Evolutionary conservation across 306 rosid species (phyloP).

Genomic region (Lagenaria siceraria): DNA sequence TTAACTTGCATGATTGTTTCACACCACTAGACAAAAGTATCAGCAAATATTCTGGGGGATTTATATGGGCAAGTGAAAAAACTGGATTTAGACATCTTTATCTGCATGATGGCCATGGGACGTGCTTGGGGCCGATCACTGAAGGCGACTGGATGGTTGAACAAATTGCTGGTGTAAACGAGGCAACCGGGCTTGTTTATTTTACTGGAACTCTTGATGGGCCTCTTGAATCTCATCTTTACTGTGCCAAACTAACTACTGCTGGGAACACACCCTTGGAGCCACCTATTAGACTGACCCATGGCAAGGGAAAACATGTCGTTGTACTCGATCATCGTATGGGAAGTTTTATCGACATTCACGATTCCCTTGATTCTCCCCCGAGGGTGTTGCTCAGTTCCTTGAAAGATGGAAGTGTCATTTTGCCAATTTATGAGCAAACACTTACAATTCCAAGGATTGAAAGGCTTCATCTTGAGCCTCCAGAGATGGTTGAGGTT

Average conservation of each 20-base stretch:
- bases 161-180: slow-evolving; percentile 84
- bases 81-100: slow-evolving; percentile 91
- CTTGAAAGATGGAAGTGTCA: slow-evolving; percentile 63
- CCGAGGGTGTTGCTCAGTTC: slow-evolving; percentile 76
- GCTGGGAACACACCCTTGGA: slow-evolving; percentile 47
- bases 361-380: slow-evolving; percentile 67
- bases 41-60: slow-evolving; percentile 61
- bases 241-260: slow-evolving; percentile 42
- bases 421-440: slow-evolving; percentile 61
- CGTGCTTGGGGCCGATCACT: slow-evolving; percentile 71
- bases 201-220: slow-evolving; percentile 84
- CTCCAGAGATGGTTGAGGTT: slow-evolving; percentile 59
- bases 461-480: slow-evolving; percentile 66
- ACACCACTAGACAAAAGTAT: slow-evolving; percentile 68
- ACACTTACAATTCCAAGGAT: slow-evolving; percentile 37
- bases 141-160: slow-evolving; percentile 99
- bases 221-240: slow-evolving; percentile 78
- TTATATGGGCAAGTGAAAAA: slow-evolving; percentile 95
- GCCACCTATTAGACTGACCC: slow-evolving; percentile 66
- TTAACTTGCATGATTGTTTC: slow-evolving; percentile 82
- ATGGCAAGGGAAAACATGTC: slow-evolving; percentile 61
- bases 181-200: slow-evolving; percentile 66
- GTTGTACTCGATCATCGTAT: slow-evolving; percentile 82
- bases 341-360: slow-evolving; percentile 61
- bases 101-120: slow-evolving; percentile 61